Base-by-base conservation (phyloP, 495 filamentous ascomycete species). In the Monascus purpureus region DNA sequence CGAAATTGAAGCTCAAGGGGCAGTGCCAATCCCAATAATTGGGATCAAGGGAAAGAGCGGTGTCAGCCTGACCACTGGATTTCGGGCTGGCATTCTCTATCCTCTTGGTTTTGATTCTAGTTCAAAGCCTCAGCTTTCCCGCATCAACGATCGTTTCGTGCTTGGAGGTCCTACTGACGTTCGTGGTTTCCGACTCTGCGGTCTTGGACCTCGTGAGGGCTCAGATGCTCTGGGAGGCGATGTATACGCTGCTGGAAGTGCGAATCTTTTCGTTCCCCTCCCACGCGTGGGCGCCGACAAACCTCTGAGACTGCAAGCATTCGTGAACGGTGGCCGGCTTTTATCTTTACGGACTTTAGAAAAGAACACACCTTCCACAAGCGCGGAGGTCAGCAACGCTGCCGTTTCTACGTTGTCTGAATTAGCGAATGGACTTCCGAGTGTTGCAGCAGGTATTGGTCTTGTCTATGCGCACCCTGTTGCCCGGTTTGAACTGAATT, bases 91-190 rank as follows among this genome's bases (percentile, higher is more conserved):
- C 6, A 39, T 80, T n/a, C 53, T 80, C 22, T 73, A 68, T 37
- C 75, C 75, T 28, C 59, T 80, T 19, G 57, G 68, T 7, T 49
- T 80, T 17, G 60, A 63, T 13, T 68, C 64, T 13, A 55, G 59
- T 29, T 41, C 49, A 6, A 65, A 39, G 13, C 73, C 53, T 18
- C 65, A 63, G 19, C 72, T 79, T 2, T 87, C 82, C 31, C 72
- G 82, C 16, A 68, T 94, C 41, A 94, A 88, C 54, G 90, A 97
- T 53, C 85, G 90, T 18, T 96, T 97, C 65, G 72, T 79, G 31
- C 82, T 97, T 24, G 90, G 90, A 28, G 90, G 92, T 0, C 87
- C 90, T 0, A 93, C 85, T 13, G 85, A 93, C 49, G 83, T 97
- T 17, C 80, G 90, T 31, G 90, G 88, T 4, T 97, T 96, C 68